These are phyloP conservation scores for Pontederia crassipes DNA, from an alignment of 176 grass and related monocot species.

Conservation along the genomic window DNA sequence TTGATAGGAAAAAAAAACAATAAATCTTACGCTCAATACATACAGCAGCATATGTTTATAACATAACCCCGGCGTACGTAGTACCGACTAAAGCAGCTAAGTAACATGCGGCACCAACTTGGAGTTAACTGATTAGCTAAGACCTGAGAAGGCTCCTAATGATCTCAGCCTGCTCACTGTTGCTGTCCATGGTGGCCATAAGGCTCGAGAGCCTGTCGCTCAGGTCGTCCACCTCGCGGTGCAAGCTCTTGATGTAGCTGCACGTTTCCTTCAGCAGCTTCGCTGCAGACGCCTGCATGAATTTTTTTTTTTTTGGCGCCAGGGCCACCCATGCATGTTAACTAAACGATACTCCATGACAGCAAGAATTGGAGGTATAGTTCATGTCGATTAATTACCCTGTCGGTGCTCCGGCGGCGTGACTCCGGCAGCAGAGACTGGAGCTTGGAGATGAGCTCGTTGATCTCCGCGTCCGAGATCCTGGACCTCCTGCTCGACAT, in stretches of 20 bases:
- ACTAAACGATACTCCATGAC: no score
- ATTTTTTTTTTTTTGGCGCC: no score
- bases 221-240: constrained; percentile 13
- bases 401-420: constrained; percentile 41
- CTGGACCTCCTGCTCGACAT: constrained; percentile 56
- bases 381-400: constrained; percentile 29
- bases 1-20: no score
- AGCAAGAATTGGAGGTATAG: not conserved
- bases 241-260: constrained; percentile 16
- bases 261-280: constrained; percentile 14
- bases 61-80: no score
- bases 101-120: not conserved
- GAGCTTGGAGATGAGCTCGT: constrained; percentile 85
- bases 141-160: constrained; percentile 7
- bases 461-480: constrained; percentile 93
- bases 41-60: no score
- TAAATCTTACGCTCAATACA: no score
- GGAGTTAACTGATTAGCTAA: not conserved
- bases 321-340: no score
- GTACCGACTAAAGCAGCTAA: not conserved
- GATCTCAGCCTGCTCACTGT: constrained; percentile 6
- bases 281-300: not conserved
- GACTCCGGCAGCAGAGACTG: constrained; percentile 71
- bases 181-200: constrained; percentile 8
- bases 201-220: constrained; percentile 7